Evolutionary conservation across 1,139 yeast species (phyloP).

Genomic region (Magnusiomyces ingens): DNA sequence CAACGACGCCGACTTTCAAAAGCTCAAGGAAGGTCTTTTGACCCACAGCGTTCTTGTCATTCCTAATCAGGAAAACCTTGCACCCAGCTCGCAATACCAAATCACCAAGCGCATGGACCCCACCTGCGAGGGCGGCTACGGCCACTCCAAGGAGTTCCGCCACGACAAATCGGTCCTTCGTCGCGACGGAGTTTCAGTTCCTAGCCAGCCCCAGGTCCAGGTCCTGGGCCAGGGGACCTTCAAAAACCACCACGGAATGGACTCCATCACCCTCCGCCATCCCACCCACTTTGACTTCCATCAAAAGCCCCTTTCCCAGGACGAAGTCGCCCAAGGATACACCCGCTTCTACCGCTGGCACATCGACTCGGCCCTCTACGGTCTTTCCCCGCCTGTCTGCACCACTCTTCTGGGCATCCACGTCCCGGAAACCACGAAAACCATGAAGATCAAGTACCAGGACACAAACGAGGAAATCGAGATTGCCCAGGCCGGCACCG

Average conservation of each 20-base stretch:
- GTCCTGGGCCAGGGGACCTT: conserved; percentile 75
- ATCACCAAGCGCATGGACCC: conserved; percentile 76
- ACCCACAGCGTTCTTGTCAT: conserved; percentile 64
- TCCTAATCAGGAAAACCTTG: conserved; percentile 57
- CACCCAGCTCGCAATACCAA: conserved; percentile 67
- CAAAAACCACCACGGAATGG: conserved; percentile 63
- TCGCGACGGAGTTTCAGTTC: conserved; percentile 74
- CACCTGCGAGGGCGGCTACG: conserved; percentile 61
- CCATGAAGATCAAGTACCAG: conserved; percentile 52
- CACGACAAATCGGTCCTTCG: conserved; percentile 68
- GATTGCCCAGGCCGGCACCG: conserved; percentile 78
- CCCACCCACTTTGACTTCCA: conserved; percentile 82
- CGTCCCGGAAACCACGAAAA: conserved; percentile 48
- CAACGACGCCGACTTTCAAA: conserved; percentile 54
- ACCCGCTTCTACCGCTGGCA: conserved; percentile 92
- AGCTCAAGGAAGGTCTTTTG: conserved; percentile 58
- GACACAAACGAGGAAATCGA: conserved; percentile 58
- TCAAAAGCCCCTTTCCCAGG: conserved; percentile 53
- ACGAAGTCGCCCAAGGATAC: conserved; percentile 52
- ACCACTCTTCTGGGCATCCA: conserved; percentile 77
- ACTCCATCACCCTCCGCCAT: conserved; percentile 62
- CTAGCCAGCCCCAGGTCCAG: conserved; percentile 80
- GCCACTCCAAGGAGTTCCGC: conserved; percentile 80
- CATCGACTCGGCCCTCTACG: conserved; percentile 83
- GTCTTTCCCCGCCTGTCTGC: conserved; percentile 74